A percentile compares a stretch with the other conserved stretches of the same genome.
phyloP scores from a whole-genome alignment of 1,284 basidiomycete genomes.

The Pseudozyma hubeiensis region DNA sequence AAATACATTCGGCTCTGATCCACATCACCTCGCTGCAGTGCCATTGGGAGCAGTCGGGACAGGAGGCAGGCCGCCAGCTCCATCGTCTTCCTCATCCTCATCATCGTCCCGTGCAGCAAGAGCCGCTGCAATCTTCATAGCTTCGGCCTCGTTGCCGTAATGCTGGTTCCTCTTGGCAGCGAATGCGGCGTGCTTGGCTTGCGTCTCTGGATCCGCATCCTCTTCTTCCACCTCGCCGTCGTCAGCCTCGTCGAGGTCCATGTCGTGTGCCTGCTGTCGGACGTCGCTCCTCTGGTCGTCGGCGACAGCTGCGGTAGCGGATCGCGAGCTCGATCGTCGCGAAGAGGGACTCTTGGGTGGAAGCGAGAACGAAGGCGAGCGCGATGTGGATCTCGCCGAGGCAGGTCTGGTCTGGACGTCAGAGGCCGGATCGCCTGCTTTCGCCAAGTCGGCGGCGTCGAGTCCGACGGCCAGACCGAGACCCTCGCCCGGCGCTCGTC shows the following conservation, averaged over 20 bases:
- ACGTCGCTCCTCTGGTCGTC: constrained; percentile 51
- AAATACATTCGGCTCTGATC: background rate
- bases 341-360: constrained; percentile 52
- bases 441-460: constrained; percentile 53
- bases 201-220: constrained; percentile 56
- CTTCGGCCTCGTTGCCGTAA: constrained; percentile 67
- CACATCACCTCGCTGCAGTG: constrained; percentile 18
- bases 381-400: constrained; percentile 33
- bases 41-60: constrained; percentile 29
- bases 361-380: constrained; percentile 56
- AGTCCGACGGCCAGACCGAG: constrained; percentile 48
- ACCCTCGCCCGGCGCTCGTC: constrained; percentile 23
- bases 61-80: constrained; percentile 18
- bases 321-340: constrained; percentile 54
- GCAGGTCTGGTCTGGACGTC: constrained; percentile 9
- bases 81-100: constrained; percentile 58
- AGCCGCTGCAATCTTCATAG: constrained; percentile 61
- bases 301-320: constrained; percentile 32
- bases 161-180: constrained; percentile 64
- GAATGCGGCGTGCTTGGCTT: constrained; percentile 63
- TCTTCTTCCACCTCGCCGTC: constrained; percentile 53
- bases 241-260: constrained; percentile 43
- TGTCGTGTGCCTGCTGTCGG: constrained; percentile 48
- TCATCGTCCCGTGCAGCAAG: constrained; percentile 61
- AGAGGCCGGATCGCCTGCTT: background rate